Conservation (phyloP, 208 protist genomes). For the Acanthamoeba triangularis region DNA sequence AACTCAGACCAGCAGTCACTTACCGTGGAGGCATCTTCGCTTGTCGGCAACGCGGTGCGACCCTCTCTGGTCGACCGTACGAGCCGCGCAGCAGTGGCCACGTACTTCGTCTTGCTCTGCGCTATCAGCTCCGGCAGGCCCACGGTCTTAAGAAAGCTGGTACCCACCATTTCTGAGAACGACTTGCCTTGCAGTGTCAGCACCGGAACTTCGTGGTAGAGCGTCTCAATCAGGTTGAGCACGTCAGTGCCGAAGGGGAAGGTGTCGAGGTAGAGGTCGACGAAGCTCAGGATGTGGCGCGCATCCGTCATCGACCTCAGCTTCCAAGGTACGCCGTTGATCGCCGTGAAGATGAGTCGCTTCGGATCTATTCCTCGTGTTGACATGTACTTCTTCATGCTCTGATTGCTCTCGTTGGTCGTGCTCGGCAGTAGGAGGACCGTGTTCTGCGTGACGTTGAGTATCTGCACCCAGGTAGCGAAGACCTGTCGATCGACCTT, state of each 20-base stretch:
- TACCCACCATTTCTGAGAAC: neutral
- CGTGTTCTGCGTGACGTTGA: neutral
- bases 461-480: neutral
- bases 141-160: neutral
- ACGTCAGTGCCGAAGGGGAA: neutral
- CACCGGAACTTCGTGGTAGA: neutral
- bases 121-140: neutral
- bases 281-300: neutral
- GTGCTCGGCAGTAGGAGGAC: neutral
- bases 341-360: conserved; percentile 1
- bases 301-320: neutral
- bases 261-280: neutral
- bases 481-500: neutral
- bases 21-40: neutral
- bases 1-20: neutral
- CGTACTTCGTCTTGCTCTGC: neutral
- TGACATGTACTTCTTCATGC: neutral
- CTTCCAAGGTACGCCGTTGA: neutral
- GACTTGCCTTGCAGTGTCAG: neutral
- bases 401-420: neutral
- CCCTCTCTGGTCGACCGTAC: neutral
- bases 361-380: neutral
- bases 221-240: neutral
- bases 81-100: neutral
- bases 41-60: neutral